Evolutionary conservation across 23 red algal genomes (phyloP), one percentile per base, ranked within the genome.

Genomic region (Gracilariopsis chorda): DNA sequence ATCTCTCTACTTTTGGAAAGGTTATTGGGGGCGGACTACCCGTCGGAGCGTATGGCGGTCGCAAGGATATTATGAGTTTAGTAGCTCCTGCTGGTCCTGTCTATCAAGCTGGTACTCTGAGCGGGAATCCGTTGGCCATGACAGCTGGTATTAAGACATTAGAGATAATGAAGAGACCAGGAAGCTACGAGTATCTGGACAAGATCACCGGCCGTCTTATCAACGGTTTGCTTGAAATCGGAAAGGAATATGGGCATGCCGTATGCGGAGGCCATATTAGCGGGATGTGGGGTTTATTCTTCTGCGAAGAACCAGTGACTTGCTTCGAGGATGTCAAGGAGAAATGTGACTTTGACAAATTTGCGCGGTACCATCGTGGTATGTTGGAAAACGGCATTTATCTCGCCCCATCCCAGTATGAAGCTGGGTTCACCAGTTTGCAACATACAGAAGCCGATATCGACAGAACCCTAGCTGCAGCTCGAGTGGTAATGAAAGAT

Each of bases 61-160:
- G 92, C 23, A 90, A 92, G 47, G 93, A 99, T 56, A 94, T 99
- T 55, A 99, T 99, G 97, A 94, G 95, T 53, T 94, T 95, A 76
- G 92, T 99, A 5, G 97, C 97, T 48, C 97, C 97, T 3, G 92
- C 97, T 0, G 97, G 97, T 11, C 97, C 97, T 21, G 90, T 99
- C 6, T 99, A 99, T 77, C 97, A 99, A 67, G 97, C 97, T 21
- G 97, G 97, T 23, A 99, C 97, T 2, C 86, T 99, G 71, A 92
- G 85, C 78, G 97, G 97, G 23, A 95, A 95, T 45, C 97, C 97
- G 10, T 53, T 99, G 39, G 97, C 92, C 47, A 99, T 99, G 97
- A 95, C 97, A n/a, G 97, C 97, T 12, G 97, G 97, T 41, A 92
- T 99, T 46, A 99, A 99, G 80, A 96, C 97, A 19, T 78, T 99